Percentiles rank a stretch among this genome's conserved stretches.
These are phyloP conservation scores for Simplicillium sp. DNA, from an alignment of 2,329 filamentous ascomycete genomes.

Conservation along the genomic window DNA sequence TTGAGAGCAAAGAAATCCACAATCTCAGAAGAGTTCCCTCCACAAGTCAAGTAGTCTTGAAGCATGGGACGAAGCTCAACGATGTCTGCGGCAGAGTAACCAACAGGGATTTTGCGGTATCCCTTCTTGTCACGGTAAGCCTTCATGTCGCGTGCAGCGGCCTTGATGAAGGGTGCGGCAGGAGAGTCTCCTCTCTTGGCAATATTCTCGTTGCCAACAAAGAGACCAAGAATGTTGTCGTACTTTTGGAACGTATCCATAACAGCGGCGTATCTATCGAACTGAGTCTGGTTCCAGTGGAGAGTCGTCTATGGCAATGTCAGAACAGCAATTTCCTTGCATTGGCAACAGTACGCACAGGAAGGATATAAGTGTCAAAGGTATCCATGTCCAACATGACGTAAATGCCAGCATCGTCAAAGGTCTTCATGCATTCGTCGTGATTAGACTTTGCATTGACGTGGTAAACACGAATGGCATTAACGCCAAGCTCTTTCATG, in stretches of 20 bases:
- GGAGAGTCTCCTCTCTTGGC: constrained; percentile 47
- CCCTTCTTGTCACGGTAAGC: constrained; percentile 65
- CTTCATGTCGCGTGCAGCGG: constrained; percentile 74
- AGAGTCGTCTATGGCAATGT: constrained; percentile 37
- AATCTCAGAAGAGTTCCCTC: constrained; percentile 55
- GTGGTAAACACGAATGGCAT: constrained; percentile 82
- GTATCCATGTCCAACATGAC: constrained; percentile 76
- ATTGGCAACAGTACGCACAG: constrained; percentile 31
- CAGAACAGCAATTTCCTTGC: constrained; percentile 4
- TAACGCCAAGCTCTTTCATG: constrained; percentile 74
- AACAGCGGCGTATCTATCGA: constrained; percentile 57
- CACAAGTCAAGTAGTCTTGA: constrained; percentile 70
- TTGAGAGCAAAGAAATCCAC: constrained; percentile 83
- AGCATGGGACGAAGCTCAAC: constrained; percentile 53
- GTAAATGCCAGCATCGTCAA: constrained; percentile 75
- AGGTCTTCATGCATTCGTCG: constrained; percentile 69
- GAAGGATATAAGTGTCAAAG: constrained; percentile 58
- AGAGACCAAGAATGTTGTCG: constrained; percentile 75
- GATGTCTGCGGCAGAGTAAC: constrained; percentile 84
- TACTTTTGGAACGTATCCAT: constrained; percentile 71
- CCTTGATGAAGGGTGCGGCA: constrained; percentile 75
- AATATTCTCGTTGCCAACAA: constrained; percentile 84
- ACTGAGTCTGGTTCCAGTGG: constrained; percentile 65
- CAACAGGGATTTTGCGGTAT: constrained; percentile 74
- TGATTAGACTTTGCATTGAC: constrained; percentile 66